A percentile compares a stretch with the other conserved stretches of the same genome.
Conservation (phyloP, 192 early-diverging fungal species). For the Spizellomyces sp. region DNA sequence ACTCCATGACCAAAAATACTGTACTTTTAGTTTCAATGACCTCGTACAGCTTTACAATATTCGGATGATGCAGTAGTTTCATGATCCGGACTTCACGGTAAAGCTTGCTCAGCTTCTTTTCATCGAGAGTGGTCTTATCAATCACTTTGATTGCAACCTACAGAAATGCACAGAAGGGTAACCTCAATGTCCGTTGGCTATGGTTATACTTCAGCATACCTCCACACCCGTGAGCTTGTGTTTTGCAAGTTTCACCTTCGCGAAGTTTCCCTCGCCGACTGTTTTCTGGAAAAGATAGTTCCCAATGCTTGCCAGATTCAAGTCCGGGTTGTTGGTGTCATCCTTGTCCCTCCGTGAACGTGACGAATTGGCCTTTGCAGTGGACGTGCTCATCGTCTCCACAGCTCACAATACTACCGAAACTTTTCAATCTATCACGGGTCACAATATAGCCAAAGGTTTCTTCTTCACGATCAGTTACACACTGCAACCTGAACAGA, state of each 20-base stretch:
- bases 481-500: too few relatives aligned
- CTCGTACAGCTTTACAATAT: slow-evolving; percentile 83
- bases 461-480: too few relatives aligned
- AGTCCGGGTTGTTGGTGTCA: slow-evolving; percentile 58
- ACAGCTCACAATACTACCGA: too few relatives aligned
- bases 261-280: slow-evolving; percentile 97
- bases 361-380: not conserved
- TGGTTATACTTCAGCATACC: slow-evolving; percentile 24
- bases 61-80: slow-evolving; percentile 79
- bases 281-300: slow-evolving; percentile 95
- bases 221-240: slow-evolving; percentile 64
- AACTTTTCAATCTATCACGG: too few relatives aligned
- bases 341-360: slow-evolving; percentile 38
- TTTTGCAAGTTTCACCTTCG: slow-evolving; percentile 94
- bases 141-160: slow-evolving; percentile 71
- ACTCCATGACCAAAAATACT: slow-evolving; percentile 95
- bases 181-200: slow-evolving; percentile 4
- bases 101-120: slow-evolving; percentile 64
- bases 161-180: slow-evolving; percentile 6
- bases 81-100: slow-evolving; percentile 68
- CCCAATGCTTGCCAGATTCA: slow-evolving; percentile 54
- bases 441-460: too few relatives aligned
- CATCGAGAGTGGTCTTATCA: slow-evolving; percentile 63
- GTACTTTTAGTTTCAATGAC: slow-evolving; percentile 88
- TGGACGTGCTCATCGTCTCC: not conserved